Base-by-base conservation (phyloP, 169 alveolate species). In the Plasmodium cynomolgi region DNA sequence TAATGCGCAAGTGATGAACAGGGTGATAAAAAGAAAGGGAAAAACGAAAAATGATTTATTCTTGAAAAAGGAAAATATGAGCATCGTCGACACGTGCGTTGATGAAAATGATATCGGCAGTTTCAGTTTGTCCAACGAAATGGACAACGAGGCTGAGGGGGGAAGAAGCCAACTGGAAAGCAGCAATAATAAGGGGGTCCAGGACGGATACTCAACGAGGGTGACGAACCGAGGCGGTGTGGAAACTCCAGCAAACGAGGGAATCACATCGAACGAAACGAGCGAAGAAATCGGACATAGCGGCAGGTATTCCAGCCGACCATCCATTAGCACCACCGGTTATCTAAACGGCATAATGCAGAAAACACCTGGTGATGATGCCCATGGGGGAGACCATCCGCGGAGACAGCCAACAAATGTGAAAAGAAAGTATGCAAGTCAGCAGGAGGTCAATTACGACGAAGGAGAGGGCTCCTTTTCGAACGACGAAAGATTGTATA, bases 71-170 rank as follows among this genome's bases (percentile, higher is more conserved):
- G 94, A 90, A 90, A 80, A 80, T 71, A 90, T 90, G 80, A 90
- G 91, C 74, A 90, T 68, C 50, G 77, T 90, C 26, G 90, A 79
- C 20, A 90, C 94, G 6, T 90, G 94, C 50, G 94, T 80, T 80
- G 94, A 90, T 90, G 94, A 90, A 80, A 90, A 90, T 80, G 94
- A 90, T 20, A 77, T 90, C 74, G 90, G 39, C 3, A 90, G 94
- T 80, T 90, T 90, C 82, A 80, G 84, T 47, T 58, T 80, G 37
- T 90, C 94, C 33, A 80, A 62, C 41, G 83, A 90, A 62, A 37
- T 90, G 71, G 82, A 58, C 13, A 31, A 39, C n/a, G 68, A 71
- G 44, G 83, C 50, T 39, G 37, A 56, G 26, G 71, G 23, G 26
- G 82, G 68, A 8, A 77, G 71, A 26, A 44, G 26, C 80, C 81